Conservation (phyloP, 31 red algal species). For the Endocladia muricata region DNA sequence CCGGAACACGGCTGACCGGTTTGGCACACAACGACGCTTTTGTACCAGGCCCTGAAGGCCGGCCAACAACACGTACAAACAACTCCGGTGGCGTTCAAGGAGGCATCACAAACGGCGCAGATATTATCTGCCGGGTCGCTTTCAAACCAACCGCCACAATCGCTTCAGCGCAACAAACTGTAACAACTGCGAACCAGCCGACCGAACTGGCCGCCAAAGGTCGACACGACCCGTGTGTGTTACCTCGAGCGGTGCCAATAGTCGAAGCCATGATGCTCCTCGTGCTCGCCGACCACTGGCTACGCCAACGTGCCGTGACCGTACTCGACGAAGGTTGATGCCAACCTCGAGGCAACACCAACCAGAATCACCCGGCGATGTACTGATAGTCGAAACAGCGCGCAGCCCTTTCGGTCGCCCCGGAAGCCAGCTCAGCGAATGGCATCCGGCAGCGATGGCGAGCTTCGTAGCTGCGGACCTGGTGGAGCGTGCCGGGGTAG, state of each 20-base stretch:
- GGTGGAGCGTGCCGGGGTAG: too few species aligned
- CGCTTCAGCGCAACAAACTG: constrained; percentile 78
- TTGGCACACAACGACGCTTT: constrained; percentile 99
- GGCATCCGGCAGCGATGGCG: too few species aligned
- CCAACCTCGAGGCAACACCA: too few species aligned
- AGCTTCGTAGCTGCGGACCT: too few species aligned
- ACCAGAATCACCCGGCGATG: too few species aligned
- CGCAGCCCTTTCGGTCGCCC: too few species aligned
- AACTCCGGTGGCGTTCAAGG: constrained; percentile 95
- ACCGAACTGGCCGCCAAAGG: constrained; percentile 86
- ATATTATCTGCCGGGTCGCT: constrained; percentile 86
- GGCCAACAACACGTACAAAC: constrained; percentile 80
- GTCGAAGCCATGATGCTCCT: constrained; percentile 98
- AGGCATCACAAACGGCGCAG: constrained; percentile 96
- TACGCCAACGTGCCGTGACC: constrained; percentile 81
- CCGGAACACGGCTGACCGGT: constrained; percentile 87
- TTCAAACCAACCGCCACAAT: constrained; percentile 99
- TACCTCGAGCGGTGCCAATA: constrained; percentile 99
- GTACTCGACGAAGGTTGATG: too few species aligned
- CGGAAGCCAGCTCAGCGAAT: too few species aligned
- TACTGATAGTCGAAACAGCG: too few species aligned
- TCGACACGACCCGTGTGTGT: constrained; percentile 98
- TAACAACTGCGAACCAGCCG: constrained; percentile 74
- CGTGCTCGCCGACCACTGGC: constrained; percentile 85
- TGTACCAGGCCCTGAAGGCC: constrained; percentile 73